Conservation (phyloP, 2,329 filamentous ascomycete species). For the Ceratocystis albifundus region DNA sequence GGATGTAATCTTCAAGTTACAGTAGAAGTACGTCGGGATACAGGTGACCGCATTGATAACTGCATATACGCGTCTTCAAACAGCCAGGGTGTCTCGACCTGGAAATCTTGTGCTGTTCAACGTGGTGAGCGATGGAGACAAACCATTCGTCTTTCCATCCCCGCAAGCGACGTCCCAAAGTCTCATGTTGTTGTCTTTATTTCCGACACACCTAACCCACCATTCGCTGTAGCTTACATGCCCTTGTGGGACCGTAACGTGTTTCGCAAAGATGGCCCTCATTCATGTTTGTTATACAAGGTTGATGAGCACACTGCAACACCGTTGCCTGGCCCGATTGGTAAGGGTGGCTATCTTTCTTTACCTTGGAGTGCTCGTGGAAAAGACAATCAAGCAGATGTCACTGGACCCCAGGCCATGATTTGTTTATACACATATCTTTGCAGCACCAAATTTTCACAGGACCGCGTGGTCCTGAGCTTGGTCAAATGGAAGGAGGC, state of each 20-base stretch:
- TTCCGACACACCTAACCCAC: slow-evolving; percentile 71
- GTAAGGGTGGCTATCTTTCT: slow-evolving; percentile 76
- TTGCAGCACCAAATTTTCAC: slow-evolving; percentile 89
- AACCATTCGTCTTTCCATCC: slow-evolving; percentile 69
- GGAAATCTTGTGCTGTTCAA: slow-evolving; percentile 73
- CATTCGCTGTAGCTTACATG: slow-evolving; percentile 86
- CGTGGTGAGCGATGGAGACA: slow-evolving; percentile 78
- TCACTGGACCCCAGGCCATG: slow-evolving; percentile 69
- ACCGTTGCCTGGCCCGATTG: slow-evolving; percentile 47
- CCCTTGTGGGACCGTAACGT: slow-evolving; percentile 87
- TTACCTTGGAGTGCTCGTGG: slow-evolving; percentile 66
- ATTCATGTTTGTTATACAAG: slow-evolving; percentile 72
- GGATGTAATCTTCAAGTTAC: slow-evolving; percentile 75
- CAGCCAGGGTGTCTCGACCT: slow-evolving; percentile 63
- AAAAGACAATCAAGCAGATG: slow-evolving; percentile 58
- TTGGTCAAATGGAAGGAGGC: slow-evolving; percentile 78
- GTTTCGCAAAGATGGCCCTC: slow-evolving; percentile 75
- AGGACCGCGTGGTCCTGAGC: slow-evolving; percentile 75
- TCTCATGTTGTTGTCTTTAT: slow-evolving; percentile 85
- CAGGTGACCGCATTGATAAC: slow-evolving; percentile 71
- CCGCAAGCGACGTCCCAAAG: slow-evolving; percentile 65
- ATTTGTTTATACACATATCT: slow-evolving; percentile 72
- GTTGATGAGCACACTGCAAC: slow-evolving; percentile 82
- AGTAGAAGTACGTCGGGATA: slow-evolving; percentile 69
- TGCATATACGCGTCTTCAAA: slow-evolving; percentile 86